Conservation (phyloP, 176 grass and related monocot genomes). For the Zoysia japonica region DNA sequence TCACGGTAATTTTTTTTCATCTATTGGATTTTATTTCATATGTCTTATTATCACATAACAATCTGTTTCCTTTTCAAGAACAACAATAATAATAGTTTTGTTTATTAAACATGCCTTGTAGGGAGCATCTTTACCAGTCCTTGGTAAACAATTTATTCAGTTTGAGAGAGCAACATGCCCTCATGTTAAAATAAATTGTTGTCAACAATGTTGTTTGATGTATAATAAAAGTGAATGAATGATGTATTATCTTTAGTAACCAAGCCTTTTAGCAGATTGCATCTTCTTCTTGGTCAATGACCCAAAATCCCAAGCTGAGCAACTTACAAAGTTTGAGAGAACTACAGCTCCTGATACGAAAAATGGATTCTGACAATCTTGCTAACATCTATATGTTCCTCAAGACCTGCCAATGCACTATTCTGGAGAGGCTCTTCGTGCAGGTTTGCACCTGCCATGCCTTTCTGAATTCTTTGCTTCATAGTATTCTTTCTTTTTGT, state of each 20-base stretch:
- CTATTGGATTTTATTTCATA: not conserved
- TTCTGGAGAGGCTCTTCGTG: conserved; percentile 56
- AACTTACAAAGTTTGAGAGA: conserved; percentile 59
- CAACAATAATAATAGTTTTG: no score
- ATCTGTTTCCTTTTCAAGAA: not conserved
- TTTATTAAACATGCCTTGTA: conserved; percentile 1
- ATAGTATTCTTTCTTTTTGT: not conserved
- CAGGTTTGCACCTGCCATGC: conserved; percentile 31
- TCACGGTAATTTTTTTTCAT: conserved; percentile 35
- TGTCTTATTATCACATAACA: not conserved
- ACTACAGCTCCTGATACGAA: conserved; percentile 53
- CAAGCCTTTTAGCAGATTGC: not conserved
- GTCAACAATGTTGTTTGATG: no score
- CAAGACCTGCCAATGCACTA: conserved; percentile 31
- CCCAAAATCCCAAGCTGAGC: conserved; percentile 14
- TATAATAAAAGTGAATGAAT: no score
- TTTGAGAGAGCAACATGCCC: no score
- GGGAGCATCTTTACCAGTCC: not conserved
- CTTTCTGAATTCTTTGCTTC: not conserved
- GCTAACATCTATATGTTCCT: conserved; percentile 52
- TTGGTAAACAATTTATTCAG: no score
- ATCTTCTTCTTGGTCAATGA: no score
- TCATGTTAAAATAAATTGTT: no score
- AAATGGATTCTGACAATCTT: conserved; percentile 41
- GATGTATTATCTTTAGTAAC: no score